Evolutionary conservation across 2,329 filamentous ascomycete genomes (phyloP), one percentile per base, ranked within the genome.

Genomic region (Pezicula radicicola): DNA sequence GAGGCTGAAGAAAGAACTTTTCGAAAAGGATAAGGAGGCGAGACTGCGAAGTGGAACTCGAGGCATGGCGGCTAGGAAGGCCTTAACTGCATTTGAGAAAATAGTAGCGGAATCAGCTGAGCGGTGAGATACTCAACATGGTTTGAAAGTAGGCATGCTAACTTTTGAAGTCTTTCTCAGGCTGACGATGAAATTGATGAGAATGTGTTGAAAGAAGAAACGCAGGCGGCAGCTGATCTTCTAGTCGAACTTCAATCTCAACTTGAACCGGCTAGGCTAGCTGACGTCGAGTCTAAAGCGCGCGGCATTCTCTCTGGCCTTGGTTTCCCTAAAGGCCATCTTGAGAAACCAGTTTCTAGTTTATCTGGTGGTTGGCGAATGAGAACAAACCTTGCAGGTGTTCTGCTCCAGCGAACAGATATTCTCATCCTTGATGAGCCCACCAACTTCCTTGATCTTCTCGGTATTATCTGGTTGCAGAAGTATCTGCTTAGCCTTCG

Each of bases 381-480:
- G 83, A 80, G 87, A 9, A 82, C 81, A 27, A 75, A 83, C 52
- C 75, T 90, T 1, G 85, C 86, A 2, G 74, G 75, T 3, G 81
- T 83, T 0, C 75, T 95, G 4, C 79, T 90, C 1, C 86, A 91
- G 55, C 81, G 86, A 7, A 81, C 85, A 0, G 89, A 95, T 58
- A 82, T 95, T 2, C 75, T 95, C 52, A 85, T 95, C 47, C 80
- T 95, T 2, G 90, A 95, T 66, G 90, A 95, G 65, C 91, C 91
- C 0, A 95, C 90, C 33, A 95, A 95, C 64, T 95, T 90, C 64
- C 78, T 95, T 1, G 90, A 95, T 63, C 74, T 95, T 1, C 77
- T 91, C 0, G 89, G 88, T 1, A 91, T 96, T 52, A 82, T 96
- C 51, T 95, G 91, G 89, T 75, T 96, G 1, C 87, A 95, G 64